Evolutionary conservation across 768 basidiomycete genomes (phyloP), one percentile per base, ranked within the genome.

Genomic region (Phylloporus sp.): DNA sequence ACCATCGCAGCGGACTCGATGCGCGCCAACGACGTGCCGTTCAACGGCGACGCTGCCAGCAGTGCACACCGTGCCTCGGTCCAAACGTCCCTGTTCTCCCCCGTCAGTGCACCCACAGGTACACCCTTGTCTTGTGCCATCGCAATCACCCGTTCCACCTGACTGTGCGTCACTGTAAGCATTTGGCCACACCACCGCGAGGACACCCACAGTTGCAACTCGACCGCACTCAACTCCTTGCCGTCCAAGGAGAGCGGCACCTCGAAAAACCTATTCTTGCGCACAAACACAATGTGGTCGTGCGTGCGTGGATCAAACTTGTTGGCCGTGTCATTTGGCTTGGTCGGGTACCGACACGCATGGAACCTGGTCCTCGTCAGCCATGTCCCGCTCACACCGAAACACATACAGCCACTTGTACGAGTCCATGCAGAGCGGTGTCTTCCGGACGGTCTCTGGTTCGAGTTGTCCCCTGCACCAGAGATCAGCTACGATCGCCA

Each of bases 1-100:
- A 98, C 62, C 58, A 97, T 82, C 75, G 95, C 91, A 0, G 95
- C 86, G 9, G 88, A 88, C 58, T 97, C 93, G 58, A 99, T 92
- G 43, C 83, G 79, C 61, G 85, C 79, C 47, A 97, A 75, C 3
- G 85, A 73, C 23, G 74, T 67, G 23, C 75, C 80, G 64, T 99
- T 99, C 39, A 70, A 57, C 0, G 80, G 77, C 12, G 85, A 84
- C 0, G 84, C 77, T 4, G 79, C 75, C 29, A 94, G 62, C 10
- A 97, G 73, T 2, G 81, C 80, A 24, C 74, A 72, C 32, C 84
- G 79, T 20, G 80, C 78, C 81, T 92, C 84, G 0, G 94, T 75
- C 97, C 97, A 98, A 11, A 78, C 65, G 64, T 97, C 94, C 15
- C 97, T 76, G 70, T 95, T 89, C 60, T 97, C 94, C 0, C 85